These are phyloP conservation scores for Talaromyces islandicus DNA, from an alignment of 2,329 filamentous ascomycete species.

Conservation along the genomic window DNA sequence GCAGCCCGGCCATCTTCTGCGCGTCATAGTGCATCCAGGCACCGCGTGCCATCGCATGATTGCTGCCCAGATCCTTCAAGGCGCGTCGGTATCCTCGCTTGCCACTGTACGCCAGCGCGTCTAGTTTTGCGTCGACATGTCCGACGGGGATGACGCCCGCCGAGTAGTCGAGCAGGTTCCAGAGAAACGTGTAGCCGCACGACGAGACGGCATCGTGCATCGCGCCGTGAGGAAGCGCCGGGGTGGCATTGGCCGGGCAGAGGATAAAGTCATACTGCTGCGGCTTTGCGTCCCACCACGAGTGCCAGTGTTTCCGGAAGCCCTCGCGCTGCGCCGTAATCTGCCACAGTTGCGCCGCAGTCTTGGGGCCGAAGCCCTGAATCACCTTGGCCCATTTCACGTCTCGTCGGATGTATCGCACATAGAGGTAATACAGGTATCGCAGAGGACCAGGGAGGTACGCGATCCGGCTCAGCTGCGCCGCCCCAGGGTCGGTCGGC, in stretches of 20 bases:
- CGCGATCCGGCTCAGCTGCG: slow-evolving; percentile 69
- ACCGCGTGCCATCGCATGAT: slow-evolving; percentile 74
- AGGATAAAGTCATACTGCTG: slow-evolving; percentile 73
- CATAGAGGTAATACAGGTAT: slow-evolving; percentile 82
- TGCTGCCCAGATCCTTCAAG: slow-evolving; percentile 33
- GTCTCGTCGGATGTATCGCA: slow-evolving; percentile 76
- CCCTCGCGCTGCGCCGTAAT: slow-evolving; percentile 70
- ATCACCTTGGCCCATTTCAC: slow-evolving; percentile 72
- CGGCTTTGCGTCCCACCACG: slow-evolving; percentile 71
- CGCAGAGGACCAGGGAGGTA: slow-evolving; percentile 66
- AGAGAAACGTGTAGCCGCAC: slow-evolving; percentile 90
- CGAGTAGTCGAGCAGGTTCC: slow-evolving; percentile 88
- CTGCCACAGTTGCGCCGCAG: slow-evolving; percentile 73
- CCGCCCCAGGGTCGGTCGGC: slow-evolving; percentile 70
- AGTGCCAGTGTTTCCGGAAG: slow-evolving; percentile 72
- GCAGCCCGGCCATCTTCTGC: slow-evolving; percentile 75
- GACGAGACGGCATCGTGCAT: slow-evolving; percentile 81
- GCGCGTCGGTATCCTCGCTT: slow-evolving; percentile 39
- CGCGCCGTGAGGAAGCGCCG: slow-evolving; percentile 76
- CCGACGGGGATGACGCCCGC: slow-evolving; percentile 78
- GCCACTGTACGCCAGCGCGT: slow-evolving; percentile 45
- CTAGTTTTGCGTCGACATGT: slow-evolving; percentile 68
- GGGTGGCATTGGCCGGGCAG: slow-evolving; percentile 81
- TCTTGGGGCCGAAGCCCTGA: slow-evolving; percentile 66
- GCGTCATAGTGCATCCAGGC: slow-evolving; percentile 85